Base-by-base conservation (phyloP, 1,139 yeast genomes). In the Kodamaea alishanica region DNA sequence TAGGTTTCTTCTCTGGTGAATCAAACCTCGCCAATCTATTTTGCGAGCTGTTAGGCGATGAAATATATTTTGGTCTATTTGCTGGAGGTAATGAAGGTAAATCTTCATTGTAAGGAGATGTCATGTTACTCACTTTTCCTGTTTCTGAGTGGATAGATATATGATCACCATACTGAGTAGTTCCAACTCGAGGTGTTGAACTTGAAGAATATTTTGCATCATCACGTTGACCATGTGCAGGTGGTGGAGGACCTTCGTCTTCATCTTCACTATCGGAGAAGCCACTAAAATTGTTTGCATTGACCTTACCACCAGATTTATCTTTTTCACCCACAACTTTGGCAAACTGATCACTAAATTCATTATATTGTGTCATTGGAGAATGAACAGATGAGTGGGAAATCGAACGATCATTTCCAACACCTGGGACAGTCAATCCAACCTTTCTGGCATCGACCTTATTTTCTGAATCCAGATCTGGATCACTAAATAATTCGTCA, bases 351-450 rank as follows among this genome's bases (percentile, higher is more conserved):
- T 67, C 66, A 48, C 70, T 72, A 55, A 77, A 75, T 45, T 75
- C 80, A 28, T 74, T 58, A 51, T 75, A 77, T 45, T 79, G 81
- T 1, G 82, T 67, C 65, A 62, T 64, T n/a, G 77, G 76, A 1
- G 74, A 67, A 36, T 64, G 66, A 24, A 70, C 73, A 6, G 74
- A 67, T 2, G 75, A 66, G 45, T 65, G 58, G 39, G 65, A 60
- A 48, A 62, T 60, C 22, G 40, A 25, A 32, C 71, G 53, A n/a
- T 49, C 43, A 37, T 58, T 56, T 10, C 51, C 53, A 32, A 53
- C 52, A 23, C 50, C 43, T 9, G 71, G 72, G 8, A 65, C 63
- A n/a, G 49, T 33, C 37, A 54, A 44, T 3, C 65, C 68, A 28
- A 65, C 51, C 37, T 55, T 55, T 39, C 62, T 54, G 4, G 61